These are phyloP conservation scores for Lagenidium giganteum DNA, from an alignment of 352 stramenopile species.

Conservation along the genomic window DNA sequence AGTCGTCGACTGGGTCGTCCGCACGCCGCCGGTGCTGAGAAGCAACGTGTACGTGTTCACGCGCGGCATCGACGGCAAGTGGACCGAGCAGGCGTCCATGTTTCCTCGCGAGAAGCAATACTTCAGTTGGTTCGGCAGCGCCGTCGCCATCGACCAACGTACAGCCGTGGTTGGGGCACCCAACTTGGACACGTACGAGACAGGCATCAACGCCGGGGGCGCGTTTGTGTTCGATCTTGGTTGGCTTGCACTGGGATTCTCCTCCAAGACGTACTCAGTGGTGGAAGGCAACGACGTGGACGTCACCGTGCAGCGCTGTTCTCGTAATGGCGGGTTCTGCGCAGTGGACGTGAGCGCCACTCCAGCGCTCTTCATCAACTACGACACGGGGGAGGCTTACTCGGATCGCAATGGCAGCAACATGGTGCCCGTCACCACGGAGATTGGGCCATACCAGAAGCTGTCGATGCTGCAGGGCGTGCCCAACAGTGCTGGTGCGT, in stretches of 20 bases:
- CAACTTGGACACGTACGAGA: constrained; percentile 90
- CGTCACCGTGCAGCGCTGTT: constrained; percentile 72
- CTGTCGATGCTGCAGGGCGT: constrained; percentile 56
- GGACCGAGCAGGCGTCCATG: constrained; percentile 90
- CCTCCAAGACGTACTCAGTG: constrained; percentile 66
- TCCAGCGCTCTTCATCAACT: constrained; percentile 58
- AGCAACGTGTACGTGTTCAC: constrained; percentile 69
- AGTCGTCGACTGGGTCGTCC: constrained; percentile 34
- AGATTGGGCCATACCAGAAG: constrained; percentile 56
- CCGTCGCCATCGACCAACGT: constrained; percentile 77
- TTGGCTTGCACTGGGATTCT: constrained; percentile 85
- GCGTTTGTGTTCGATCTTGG: constrained; percentile 89
- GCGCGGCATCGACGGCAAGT: constrained; percentile 38
- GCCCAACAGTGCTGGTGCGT: constrained; percentile 29
- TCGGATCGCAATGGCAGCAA: constrained; percentile 50
- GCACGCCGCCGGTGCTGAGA: constrained; percentile 49
- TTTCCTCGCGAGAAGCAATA: constrained; percentile 89
- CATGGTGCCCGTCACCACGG: constrained; percentile 31
- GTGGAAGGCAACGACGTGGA: constrained; percentile 80
- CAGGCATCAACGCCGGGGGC: constrained; percentile 89
- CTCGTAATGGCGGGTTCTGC: constrained; percentile 41
- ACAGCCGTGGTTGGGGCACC: constrained; percentile 87
- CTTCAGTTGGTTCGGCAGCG: constrained; percentile 82
- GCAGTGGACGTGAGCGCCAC: constrained; percentile 44
- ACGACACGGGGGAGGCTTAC: constrained; percentile 68